Conservation (phyloP, 768 basidiomycete genomes). For the Amyloporia xantha region DNA sequence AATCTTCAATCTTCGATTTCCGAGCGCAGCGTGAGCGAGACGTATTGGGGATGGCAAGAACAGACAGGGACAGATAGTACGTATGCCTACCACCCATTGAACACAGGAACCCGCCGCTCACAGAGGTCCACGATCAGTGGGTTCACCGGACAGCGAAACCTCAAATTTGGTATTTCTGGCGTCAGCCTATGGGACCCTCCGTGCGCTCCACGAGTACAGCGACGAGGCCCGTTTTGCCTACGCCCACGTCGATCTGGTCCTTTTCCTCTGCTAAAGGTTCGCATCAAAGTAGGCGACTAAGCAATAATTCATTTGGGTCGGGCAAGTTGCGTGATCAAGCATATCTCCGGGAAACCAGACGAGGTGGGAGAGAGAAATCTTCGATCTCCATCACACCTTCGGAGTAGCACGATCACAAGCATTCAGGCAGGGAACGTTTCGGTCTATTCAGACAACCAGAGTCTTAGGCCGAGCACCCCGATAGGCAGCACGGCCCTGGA, state of each 20-base stretch:
- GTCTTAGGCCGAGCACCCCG: constrained; percentile 48
- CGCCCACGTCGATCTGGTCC: constrained; percentile 18
- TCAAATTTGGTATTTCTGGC: too few relatives aligned
- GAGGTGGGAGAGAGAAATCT: constrained; percentile 31
- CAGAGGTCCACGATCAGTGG: too few relatives aligned
- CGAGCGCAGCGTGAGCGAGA: too few relatives aligned
- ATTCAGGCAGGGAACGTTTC: constrained; percentile 39
- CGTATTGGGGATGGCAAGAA: too few relatives aligned
- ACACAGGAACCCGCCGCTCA: too few relatives aligned
- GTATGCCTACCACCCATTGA: too few relatives aligned
- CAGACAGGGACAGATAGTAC: too few relatives aligned
- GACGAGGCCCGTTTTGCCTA: constrained; percentile 26
- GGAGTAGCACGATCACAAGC: constrained; percentile 28
- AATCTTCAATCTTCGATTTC: too few relatives aligned
- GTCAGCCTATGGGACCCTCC: too few relatives aligned
- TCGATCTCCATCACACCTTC: constrained; percentile 41
- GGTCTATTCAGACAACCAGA: constrained; percentile 38
- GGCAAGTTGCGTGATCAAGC: constrained; percentile 71
- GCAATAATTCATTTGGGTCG: constrained; percentile 83
- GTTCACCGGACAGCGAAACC: too few relatives aligned
- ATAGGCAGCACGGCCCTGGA: constrained; percentile 57
- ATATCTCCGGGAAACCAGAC: constrained; percentile 48
- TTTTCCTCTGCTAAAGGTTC: constrained; percentile 30
- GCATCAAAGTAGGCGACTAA: constrained; percentile 63
- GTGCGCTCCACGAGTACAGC: constrained; percentile 28